Conservation (phyloP, 2,329 filamentous ascomycete species). For the Talaromyces rugulosus region DNA sequence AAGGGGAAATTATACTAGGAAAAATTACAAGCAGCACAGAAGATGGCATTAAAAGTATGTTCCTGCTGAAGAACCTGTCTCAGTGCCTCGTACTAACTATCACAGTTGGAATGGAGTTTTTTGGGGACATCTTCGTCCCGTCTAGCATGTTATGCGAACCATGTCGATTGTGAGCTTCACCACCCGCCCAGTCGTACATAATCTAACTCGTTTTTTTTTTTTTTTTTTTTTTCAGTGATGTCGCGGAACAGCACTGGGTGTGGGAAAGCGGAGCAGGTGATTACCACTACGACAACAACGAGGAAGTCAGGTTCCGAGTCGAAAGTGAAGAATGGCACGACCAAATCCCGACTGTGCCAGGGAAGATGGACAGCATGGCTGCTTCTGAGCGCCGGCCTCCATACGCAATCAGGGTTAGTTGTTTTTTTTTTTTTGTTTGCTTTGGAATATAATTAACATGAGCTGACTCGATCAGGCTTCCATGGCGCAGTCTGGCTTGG, state of each 20-base stretch:
- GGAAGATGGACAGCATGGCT: constrained; percentile 57
- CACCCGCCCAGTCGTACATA: constrained; percentile 6
- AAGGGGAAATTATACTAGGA: constrained; percentile 84
- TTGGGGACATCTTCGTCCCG: constrained; percentile 83
- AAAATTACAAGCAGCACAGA: constrained; percentile 72
- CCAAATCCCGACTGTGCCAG: constrained; percentile 68
- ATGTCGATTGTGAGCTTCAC: constrained; percentile 64
- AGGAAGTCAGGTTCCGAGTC: constrained; percentile 81
- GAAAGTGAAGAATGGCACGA: constrained; percentile 89
- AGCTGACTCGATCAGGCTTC: constrained; percentile 31
- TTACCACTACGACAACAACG: constrained; percentile 85
- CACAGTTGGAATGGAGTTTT: constrained; percentile 80
- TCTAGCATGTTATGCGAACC: constrained; percentile 69
- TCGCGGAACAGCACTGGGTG: constrained; percentile 74
- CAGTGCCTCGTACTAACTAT: neutral
- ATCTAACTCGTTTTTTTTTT: constrained; percentile 14
- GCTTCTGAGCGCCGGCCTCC: constrained; percentile 57
- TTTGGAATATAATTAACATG: neutral
- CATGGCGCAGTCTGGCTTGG: constrained; percentile 44
- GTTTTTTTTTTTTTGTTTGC: neutral
- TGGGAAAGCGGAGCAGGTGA: constrained; percentile 70
- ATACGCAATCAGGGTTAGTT: constrained; percentile 42
- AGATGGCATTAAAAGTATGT: constrained; percentile 65
- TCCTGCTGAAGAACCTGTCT: too few relatives aligned
- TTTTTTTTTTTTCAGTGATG: constrained; percentile 51